Percentiles rank a stretch among this genome's conserved stretches.
These are phyloP conservation scores for Oryza nivara DNA, from an alignment of 176 grass and related monocot species.

Conservation along the genomic window DNA sequence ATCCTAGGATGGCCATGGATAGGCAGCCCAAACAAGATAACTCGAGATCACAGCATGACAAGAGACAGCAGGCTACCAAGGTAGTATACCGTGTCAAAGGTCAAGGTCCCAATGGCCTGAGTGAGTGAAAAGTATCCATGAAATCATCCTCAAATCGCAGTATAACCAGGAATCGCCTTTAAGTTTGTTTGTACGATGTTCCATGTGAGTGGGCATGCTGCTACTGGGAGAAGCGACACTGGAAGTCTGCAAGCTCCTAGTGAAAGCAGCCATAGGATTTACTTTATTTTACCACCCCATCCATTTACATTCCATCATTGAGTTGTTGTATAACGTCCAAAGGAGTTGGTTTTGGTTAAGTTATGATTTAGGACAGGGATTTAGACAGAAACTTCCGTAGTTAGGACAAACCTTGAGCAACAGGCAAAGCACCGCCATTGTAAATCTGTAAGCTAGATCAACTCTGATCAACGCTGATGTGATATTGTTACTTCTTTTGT, in stretches of 20 bases:
- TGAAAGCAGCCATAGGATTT: constrained; percentile 12
- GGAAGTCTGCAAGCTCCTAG: neutral
- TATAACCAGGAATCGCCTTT: neutral
- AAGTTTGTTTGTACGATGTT: neutral
- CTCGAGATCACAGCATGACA: constrained; percentile 51
- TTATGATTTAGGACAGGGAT: constrained; percentile 38
- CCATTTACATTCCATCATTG: constrained; percentile 20
- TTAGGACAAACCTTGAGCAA: constrained; percentile 33
- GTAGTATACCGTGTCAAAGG: constrained; percentile 60
- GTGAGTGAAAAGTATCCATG: constrained; percentile 41
- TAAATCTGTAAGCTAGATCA: constrained; percentile 42
- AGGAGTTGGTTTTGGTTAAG: constrained; percentile 24
- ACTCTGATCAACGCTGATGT: neutral
- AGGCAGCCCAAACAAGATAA: constrained; percentile 54
- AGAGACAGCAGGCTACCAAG: constrained; percentile 59
- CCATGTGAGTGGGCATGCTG: neutral
- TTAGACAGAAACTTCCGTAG: constrained; percentile 24
- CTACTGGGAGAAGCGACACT: neutral
- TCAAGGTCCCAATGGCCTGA: constrained; percentile 37
- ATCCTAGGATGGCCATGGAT: constrained; percentile 30
- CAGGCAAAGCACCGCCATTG: constrained; percentile 29
- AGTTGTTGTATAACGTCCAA: constrained; percentile 36
- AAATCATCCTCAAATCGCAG: constrained; percentile 6
- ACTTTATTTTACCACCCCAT: neutral
- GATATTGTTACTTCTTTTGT: neutral